These are phyloP conservation scores for Dillenia turbinata DNA, from an alignment of 164 flowering plant species.

Conservation along the genomic window DNA sequence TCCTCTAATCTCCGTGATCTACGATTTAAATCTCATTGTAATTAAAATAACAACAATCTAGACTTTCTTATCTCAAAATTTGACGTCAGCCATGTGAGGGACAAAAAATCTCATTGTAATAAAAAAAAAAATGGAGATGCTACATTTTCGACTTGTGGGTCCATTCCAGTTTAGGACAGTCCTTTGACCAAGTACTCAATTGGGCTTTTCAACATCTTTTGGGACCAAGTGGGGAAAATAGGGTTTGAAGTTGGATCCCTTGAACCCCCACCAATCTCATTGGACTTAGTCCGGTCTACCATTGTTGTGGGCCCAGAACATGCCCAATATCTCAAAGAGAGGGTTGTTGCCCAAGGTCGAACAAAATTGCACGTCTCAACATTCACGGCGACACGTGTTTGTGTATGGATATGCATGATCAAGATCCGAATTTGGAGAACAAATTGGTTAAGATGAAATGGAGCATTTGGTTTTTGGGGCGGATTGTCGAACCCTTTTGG, in stretches of 20 bases:
- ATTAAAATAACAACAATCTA: too few relatives aligned
- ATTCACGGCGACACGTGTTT: slow-evolving; percentile 27
- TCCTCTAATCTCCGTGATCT: too few relatives aligned
- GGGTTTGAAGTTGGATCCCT: not conserved
- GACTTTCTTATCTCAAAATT: too few relatives aligned
- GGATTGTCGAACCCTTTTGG: slow-evolving; percentile 27
- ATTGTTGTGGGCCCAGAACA: slow-evolving; percentile 16
- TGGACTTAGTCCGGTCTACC: slow-evolving; percentile 22
- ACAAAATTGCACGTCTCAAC: slow-evolving; percentile 12
- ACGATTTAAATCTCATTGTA: too few relatives aligned
- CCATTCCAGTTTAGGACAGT: slow-evolving; percentile 16
- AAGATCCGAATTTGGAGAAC: not conserved
- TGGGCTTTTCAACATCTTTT: slow-evolving; percentile 8
- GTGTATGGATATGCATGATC: slow-evolving; percentile 33
- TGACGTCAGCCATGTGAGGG: too few relatives aligned
- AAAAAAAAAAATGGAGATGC: slow-evolving; percentile 12
- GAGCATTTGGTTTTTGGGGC: slow-evolving; percentile 19
- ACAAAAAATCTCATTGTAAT: too few relatives aligned
- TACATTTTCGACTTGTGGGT: not conserved
- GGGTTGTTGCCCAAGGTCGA: slow-evolving; percentile 1
- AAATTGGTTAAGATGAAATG: not conserved
- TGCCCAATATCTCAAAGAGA: slow-evolving; percentile 18
- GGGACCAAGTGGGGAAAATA: not conserved
- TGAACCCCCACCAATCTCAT: not conserved
- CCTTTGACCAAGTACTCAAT: slow-evolving; percentile 15